Evolutionary conservation across 2,329 filamentous ascomycete species (phyloP).

Genomic region (Fusarium robinianum): DNA sequence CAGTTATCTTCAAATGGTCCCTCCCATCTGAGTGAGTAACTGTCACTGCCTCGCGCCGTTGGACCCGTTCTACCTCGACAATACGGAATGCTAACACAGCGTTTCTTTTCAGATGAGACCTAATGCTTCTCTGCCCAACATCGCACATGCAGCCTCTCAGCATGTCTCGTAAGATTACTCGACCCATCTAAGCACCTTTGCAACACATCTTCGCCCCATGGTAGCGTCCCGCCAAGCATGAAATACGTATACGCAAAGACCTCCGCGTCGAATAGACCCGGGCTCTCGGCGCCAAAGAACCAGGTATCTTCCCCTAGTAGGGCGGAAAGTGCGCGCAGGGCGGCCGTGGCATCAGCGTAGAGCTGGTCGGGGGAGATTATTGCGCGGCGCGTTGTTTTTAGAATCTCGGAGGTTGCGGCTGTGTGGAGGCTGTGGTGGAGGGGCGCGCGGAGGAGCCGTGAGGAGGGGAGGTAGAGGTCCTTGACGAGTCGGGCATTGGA

Average conservation of each 20-base stretch:
- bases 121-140: slow-evolving; percentile 35
- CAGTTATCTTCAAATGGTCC: too few species aligned
- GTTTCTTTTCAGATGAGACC: background rate
- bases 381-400: slow-evolving; percentile 59
- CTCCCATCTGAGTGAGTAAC: too few species aligned
- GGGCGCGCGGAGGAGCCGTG: slow-evolving; percentile 64
- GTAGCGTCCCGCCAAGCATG: slow-evolving; percentile 66
- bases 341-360: slow-evolving; percentile 50
- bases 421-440: slow-evolving; percentile 68
- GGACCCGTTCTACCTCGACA: background rate
- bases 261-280: slow-evolving; percentile 82
- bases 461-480: slow-evolving; percentile 72
- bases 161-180: slow-evolving; percentile 62
- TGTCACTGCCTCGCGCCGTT: background rate
- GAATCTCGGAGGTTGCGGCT: slow-evolving; percentile 76
- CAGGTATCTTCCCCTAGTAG: slow-evolving; percentile 48
- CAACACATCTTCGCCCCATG: slow-evolving; percentile 68
- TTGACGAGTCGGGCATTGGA: slow-evolving; percentile 70
- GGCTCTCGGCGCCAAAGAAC: slow-evolving; percentile 57
- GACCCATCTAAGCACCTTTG: slow-evolving; percentile 59
- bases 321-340: slow-evolving; percentile 52
- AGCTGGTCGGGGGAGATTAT: slow-evolving; percentile 43
- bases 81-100: background rate
- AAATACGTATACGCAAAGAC: slow-evolving; percentile 90
- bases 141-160: slow-evolving; percentile 41